Percentiles rank a stretch among this genome's conserved stretches.
These are phyloP conservation scores for Tetrapisispora pingtungensis DNA, from an alignment of 805 yeast species.

Conservation along the genomic window DNA sequence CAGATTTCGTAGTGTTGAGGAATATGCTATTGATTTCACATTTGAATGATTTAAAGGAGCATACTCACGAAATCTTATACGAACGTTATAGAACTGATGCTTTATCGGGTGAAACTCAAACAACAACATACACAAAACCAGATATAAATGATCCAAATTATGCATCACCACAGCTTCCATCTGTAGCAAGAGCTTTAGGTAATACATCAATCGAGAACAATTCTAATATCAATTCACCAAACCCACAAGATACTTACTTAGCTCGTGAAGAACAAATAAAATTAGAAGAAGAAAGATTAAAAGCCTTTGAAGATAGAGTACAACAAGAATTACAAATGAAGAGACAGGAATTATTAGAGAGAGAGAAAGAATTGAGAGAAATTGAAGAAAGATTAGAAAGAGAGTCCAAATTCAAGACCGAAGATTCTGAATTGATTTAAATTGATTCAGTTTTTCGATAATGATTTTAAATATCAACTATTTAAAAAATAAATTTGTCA, in stretches of 20 bases:
- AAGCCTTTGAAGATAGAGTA: slow-evolving; percentile 77
- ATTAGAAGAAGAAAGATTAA: slow-evolving; percentile 79
- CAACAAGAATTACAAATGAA: slow-evolving; percentile 76
- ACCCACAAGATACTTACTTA: slow-evolving; percentile 34
- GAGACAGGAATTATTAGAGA: slow-evolving; percentile 69
- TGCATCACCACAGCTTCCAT: slow-evolving; percentile 3
- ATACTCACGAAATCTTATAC: slow-evolving; percentile 76
- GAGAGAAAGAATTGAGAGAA: slow-evolving; percentile 77
- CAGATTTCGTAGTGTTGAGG: slow-evolving; percentile 73
- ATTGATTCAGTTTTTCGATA: no score
- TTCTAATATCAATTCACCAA: not conserved
- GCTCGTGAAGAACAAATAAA: slow-evolving; percentile 84
- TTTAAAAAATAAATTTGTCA: no score
- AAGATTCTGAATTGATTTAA: not conserved
- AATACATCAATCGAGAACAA: not conserved
- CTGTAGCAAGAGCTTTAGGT: slow-evolving; percentile 3
- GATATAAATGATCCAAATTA: not conserved
- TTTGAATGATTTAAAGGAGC: slow-evolving; percentile 78
- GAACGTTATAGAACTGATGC: slow-evolving; percentile 88
- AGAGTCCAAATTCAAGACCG: slow-evolving; percentile 34
- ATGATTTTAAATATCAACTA: no score
- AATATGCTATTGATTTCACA: slow-evolving; percentile 75
- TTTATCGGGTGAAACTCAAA: slow-evolving; percentile 44
- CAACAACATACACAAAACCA: slow-evolving; percentile 2
- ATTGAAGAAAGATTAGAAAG: slow-evolving; percentile 61